Percentiles rank a stretch among this genome's conserved stretches.
phyloP scores from a whole-genome alignment of 768 basidiomycete species.

The Filobasidium wieringae region DNA sequence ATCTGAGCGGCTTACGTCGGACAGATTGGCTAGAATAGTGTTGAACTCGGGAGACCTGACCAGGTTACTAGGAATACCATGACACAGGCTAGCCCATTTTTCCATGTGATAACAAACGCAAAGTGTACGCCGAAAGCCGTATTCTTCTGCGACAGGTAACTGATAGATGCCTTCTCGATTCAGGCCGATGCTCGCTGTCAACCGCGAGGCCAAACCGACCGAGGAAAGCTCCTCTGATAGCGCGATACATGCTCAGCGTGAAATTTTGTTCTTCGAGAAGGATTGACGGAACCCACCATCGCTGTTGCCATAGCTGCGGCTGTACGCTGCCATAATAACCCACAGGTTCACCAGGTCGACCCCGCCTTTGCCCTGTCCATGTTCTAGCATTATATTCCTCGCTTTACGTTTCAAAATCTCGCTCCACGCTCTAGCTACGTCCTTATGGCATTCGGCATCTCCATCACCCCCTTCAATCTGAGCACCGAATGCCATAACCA shows the following conservation, averaged over 20 bases:
- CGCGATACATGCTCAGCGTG: neutral
- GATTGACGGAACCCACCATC: neutral
- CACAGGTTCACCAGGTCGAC: slow-evolving; percentile 5
- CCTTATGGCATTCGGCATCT: slow-evolving; percentile 11
- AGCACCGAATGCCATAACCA: slow-evolving; percentile 10
- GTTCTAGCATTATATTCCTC: neutral
- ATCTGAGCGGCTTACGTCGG: neutral
- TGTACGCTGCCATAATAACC: slow-evolving; percentile 3
- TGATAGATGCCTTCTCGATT: slow-evolving; percentile 1
- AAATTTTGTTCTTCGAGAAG: neutral
- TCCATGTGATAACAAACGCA: slow-evolving; percentile 6
- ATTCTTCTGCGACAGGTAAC: neutral
- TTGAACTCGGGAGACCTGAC: slow-evolving; percentile 1
- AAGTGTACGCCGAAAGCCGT: neutral
- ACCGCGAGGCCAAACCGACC: slow-evolving; percentile 4
- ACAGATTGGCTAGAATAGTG: neutral
- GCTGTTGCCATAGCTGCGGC: slow-evolving; percentile 9
- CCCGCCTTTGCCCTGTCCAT: neutral
- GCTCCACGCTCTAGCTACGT: slow-evolving; percentile 5
- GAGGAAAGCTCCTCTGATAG: neutral
- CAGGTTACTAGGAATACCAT: slow-evolving; percentile 6
- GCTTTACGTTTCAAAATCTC: slow-evolving; percentile 2
- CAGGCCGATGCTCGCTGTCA: slow-evolving; percentile 1
- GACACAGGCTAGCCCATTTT: slow-evolving; percentile 3
- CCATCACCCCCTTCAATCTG: slow-evolving; percentile 14